These are phyloP conservation scores for Calocybe gangraenosa DNA, from an alignment of 768 basidiomycete genomes.

Conservation along the genomic window DNA sequence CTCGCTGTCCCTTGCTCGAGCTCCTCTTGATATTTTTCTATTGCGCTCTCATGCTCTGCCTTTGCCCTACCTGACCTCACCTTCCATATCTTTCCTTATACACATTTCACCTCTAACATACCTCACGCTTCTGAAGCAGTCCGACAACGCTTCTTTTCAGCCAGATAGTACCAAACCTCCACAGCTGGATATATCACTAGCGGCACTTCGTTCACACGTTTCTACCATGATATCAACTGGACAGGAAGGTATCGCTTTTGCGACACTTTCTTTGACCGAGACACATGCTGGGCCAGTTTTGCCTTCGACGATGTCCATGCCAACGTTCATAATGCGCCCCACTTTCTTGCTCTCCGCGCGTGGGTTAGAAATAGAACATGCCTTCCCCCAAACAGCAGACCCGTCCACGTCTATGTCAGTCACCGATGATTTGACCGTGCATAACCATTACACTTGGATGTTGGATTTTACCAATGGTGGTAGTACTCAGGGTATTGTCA, in stretches of 20 bases:
- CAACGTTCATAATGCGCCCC: slow-evolving; percentile 41
- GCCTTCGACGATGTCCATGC: slow-evolving; percentile 37
- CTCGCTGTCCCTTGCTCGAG: slow-evolving; percentile 30
- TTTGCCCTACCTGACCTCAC: slow-evolving; percentile 64
- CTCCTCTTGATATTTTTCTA: slow-evolving; percentile 71
- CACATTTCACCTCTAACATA: slow-evolving; percentile 70
- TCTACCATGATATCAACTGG: slow-evolving; percentile 34
- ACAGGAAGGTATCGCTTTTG: slow-evolving; percentile 49
- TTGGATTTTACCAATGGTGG: slow-evolving; percentile 68
- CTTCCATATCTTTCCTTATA: slow-evolving; percentile 69
- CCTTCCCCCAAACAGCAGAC: slow-evolving; percentile 41
- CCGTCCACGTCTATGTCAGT: slow-evolving; percentile 23
- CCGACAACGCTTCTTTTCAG: slow-evolving; percentile 16
- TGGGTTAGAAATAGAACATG: slow-evolving; percentile 44
- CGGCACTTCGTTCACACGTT: slow-evolving; percentile 44
- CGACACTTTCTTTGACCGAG: slow-evolving; percentile 42
- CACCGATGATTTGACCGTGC: slow-evolving; percentile 11
- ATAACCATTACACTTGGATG: slow-evolving; percentile 48
- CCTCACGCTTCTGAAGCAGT: slow-evolving; percentile 48
- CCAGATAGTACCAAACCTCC: slow-evolving; percentile 23
- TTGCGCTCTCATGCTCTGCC: slow-evolving; percentile 63
- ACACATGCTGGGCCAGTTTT: slow-evolving; percentile 33
- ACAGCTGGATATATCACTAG: slow-evolving; percentile 49
- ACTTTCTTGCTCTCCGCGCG: slow-evolving; percentile 48
- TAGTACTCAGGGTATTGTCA: slow-evolving; percentile 52